A percentile compares a stretch with the other conserved stretches of the same genome.
These are phyloP conservation scores for Trametes meyenii DNA, from an alignment of 768 basidiomycete species.

Conservation along the genomic window DNA sequence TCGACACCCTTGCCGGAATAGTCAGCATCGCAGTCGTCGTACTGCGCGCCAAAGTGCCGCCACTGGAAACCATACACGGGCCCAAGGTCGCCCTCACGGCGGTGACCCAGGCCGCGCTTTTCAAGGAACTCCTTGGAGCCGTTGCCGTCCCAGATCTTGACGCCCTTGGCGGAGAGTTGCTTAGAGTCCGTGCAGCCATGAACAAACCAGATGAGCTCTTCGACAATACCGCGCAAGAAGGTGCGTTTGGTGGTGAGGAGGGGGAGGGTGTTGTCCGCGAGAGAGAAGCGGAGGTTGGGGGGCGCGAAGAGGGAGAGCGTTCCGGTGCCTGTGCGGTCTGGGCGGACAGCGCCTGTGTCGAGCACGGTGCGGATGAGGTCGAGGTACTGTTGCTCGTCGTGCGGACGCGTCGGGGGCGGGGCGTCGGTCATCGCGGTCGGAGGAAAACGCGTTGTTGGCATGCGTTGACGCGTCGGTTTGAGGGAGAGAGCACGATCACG, in stretches of 20 bases:
- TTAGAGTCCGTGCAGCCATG: conserved; percentile 81
- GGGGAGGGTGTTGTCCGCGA: conserved; percentile 74
- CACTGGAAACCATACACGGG: conserved; percentile 98
- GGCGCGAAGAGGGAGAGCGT: conserved; percentile 93
- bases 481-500: conserved; percentile 10
- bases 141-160: conserved; percentile 99
- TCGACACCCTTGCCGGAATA: conserved; percentile 89
- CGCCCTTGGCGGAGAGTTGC: conserved; percentile 73
- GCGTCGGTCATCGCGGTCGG: conserved; percentile 8
- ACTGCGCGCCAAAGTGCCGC: conserved; percentile 91
- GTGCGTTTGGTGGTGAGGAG: conserved; percentile 95
- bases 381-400: conserved; percentile 93
- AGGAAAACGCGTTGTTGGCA: conserved; percentile 16
- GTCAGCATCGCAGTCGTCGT: conserved; percentile 70
- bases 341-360: conserved; percentile 71
- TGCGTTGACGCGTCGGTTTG: conserved; percentile 9
- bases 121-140: conserved; percentile 88
- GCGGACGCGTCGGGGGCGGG: conserved; percentile 31
- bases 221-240: conserved; percentile 87
- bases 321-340: conserved; percentile 94
- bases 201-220: conserved; percentile 96
- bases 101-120: conserved; percentile 77
- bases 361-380: conserved; percentile 78
- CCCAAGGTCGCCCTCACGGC: conserved; percentile 90
- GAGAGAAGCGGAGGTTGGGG: conserved; percentile 85